Evolutionary conservation across 2,329 filamentous ascomycete genomes (phyloP).

Genomic region (Trichoderma koningii): DNA sequence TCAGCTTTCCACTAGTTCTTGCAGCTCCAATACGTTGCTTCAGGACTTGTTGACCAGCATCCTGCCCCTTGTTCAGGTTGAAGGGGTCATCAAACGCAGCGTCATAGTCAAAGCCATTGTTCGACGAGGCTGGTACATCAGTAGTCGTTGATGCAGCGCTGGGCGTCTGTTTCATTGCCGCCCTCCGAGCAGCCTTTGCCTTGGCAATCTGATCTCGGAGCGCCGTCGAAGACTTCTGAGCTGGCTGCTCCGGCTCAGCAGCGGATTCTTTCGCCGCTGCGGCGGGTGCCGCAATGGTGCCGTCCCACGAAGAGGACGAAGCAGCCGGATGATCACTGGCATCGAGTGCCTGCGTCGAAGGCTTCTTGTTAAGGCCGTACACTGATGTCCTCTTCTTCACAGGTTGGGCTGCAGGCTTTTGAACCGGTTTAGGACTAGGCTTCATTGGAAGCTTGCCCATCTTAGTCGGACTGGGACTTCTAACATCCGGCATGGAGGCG

Average conservation of each 20-base stretch:
- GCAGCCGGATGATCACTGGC: slow-evolving; percentile 25
- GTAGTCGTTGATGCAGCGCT: slow-evolving; percentile 18
- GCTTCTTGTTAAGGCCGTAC: slow-evolving; percentile 58
- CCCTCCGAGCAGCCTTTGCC: slow-evolving; percentile 78
- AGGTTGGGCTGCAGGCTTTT: slow-evolving; percentile 51
- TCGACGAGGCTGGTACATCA: slow-evolving; percentile 49
- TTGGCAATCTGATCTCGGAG: slow-evolving; percentile 90
- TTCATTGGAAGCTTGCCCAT: slow-evolving; percentile 39
- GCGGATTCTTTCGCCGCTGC: slow-evolving; percentile 26
- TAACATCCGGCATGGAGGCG: slow-evolving; percentile 33
- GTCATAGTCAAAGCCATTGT: slow-evolving; percentile 52
- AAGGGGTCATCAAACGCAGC: slow-evolving; percentile 65
- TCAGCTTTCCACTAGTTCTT: slow-evolving; percentile 76
- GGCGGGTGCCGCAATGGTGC: slow-evolving; percentile 34
- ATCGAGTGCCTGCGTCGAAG: slow-evolving; percentile 49
- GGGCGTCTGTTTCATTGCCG: slow-evolving; percentile 44
- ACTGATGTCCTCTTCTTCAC: slow-evolving; percentile 56
- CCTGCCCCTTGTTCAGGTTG: slow-evolving; percentile 62
- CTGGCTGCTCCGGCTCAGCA: neutral
- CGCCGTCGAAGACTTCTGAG: slow-evolving; percentile 71
- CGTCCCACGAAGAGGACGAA: slow-evolving; percentile 36
- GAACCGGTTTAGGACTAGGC: slow-evolving; percentile 48
- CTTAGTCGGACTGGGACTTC: slow-evolving; percentile 47
- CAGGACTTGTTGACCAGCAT: slow-evolving; percentile 65
- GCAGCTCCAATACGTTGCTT: slow-evolving; percentile 72